Conservation (phyloP, 1,284 basidiomycete species). For the Vanrija sp. region DNA sequence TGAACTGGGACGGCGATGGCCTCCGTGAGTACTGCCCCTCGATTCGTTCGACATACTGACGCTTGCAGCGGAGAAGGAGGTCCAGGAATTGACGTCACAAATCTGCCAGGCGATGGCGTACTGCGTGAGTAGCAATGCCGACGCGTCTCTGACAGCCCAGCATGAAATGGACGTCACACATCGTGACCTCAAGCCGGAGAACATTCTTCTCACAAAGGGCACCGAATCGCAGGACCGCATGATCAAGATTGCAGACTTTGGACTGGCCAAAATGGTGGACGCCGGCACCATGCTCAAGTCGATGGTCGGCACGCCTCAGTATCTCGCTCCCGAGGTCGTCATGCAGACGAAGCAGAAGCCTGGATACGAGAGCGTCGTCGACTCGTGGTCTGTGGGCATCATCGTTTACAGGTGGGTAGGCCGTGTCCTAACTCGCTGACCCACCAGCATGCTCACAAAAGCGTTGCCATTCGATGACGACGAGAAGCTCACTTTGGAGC, state of each 20-base stretch:
- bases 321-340: conserved; percentile 60
- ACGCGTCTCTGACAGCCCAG: conserved; percentile 22
- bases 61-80: conserved; percentile 40
- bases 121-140: conserved; percentile 27
- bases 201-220: conserved; percentile 43
- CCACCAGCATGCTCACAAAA: conserved; percentile 49
- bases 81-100: conserved; percentile 39
- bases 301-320: conserved; percentile 51
- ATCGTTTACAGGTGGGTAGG: conserved; percentile 75
- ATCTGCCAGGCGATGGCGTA: conserved; percentile 50
- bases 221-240: conserved; percentile 23
- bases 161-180: conserved; percentile 60
- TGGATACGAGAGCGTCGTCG: conserved; percentile 77
- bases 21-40: conserved; percentile 55
- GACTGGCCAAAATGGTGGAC: conserved; percentile 71
- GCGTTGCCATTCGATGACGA: conserved; percentile 49
- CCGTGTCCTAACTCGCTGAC: not conserved
- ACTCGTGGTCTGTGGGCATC: conserved; percentile 90
- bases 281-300: conserved; percentile 44
- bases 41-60: not conserved
- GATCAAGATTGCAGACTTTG: conserved; percentile 76
- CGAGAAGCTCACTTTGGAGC: conserved; percentile 33
- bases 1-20: conserved; percentile 53
- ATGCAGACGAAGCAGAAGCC: conserved; percentile 58
- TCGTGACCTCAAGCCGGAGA: conserved; percentile 84